phyloP scores from a whole-genome alignment of 768 basidiomycete genomes.

The Tricholoma hemisulphureum region DNA sequence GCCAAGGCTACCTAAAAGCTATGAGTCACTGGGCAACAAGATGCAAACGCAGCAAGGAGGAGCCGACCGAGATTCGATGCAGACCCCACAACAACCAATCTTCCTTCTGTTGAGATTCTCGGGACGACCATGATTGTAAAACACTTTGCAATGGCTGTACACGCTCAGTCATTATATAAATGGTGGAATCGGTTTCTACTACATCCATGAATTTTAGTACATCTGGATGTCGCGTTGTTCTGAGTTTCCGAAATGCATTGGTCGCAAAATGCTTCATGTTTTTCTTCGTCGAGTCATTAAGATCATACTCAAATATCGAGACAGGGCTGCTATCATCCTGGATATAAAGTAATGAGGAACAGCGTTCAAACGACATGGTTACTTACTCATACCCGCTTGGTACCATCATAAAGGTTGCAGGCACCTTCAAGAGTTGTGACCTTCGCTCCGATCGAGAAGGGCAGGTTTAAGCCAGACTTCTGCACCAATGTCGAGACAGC shows the following conservation, averaged over 20 bases:
- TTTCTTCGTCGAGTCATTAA: slow-evolving; percentile 56
- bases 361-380: slow-evolving; percentile 12
- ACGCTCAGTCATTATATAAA: slow-evolving; percentile 95
- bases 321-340: slow-evolving; percentile 87
- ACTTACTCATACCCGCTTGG: slow-evolving; percentile 64
- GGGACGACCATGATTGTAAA: slow-evolving; percentile 61
- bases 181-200: slow-evolving; percentile 80
- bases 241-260: slow-evolving; percentile 87
- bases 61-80: slow-evolving; percentile 80
- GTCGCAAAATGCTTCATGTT: slow-evolving; percentile 73
- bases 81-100: slow-evolving; percentile 95
- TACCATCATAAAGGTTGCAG: slow-evolving; percentile 86
- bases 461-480: slow-evolving; percentile 87
- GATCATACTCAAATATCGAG: slow-evolving; percentile 92
- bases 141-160: slow-evolving; percentile 70
- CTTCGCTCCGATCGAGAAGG: slow-evolving; percentile 80
- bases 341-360: slow-evolving; percentile 11
- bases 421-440: slow-evolving; percentile 67
- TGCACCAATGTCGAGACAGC: slow-evolving; percentile 90
- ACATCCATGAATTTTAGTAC: slow-evolving; percentile 94
- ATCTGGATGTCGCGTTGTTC: slow-evolving; percentile 92
- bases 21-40: slow-evolving; percentile 8
- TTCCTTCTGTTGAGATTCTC: slow-evolving; percentile 63
- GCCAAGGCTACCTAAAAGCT: slow-evolving; percentile 71
- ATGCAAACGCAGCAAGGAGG: background rate